These are phyloP conservation scores for Xylariomycetidae sp. DNA, from an alignment of 2,329 filamentous ascomycete genomes.

Conservation along the genomic window DNA sequence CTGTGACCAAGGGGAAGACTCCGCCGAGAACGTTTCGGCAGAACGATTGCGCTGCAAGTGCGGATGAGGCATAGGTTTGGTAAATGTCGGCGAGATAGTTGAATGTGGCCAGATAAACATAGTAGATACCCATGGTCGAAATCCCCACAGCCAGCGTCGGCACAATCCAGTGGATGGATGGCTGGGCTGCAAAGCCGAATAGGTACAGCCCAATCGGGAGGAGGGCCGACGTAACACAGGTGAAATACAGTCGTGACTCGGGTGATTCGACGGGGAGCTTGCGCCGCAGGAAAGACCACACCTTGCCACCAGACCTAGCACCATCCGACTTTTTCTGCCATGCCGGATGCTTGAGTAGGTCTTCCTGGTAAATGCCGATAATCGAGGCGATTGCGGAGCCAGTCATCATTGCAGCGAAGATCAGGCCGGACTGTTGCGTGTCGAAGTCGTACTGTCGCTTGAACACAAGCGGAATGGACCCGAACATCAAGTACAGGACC, in stretches of 20 bases:
- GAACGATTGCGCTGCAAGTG: slow-evolving; percentile 79
- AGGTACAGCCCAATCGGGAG: slow-evolving; percentile 77
- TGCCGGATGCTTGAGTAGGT: slow-evolving; percentile 44
- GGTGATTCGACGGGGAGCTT: slow-evolving; percentile 50
- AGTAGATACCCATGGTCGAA: slow-evolving; percentile 80
- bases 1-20: slow-evolving; percentile 71
- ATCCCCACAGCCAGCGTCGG: slow-evolving; percentile 65
- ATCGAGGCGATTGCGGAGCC: slow-evolving; percentile 61
- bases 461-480: slow-evolving; percentile 75
- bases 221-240: slow-evolving; percentile 67
- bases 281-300: slow-evolving; percentile 41
- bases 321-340: slow-evolving; percentile 27
- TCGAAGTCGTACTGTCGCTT: slow-evolving; percentile 60
- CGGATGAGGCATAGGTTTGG: slow-evolving; percentile 76
- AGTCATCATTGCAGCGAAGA: slow-evolving; percentile 68
- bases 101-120: slow-evolving; percentile 81
- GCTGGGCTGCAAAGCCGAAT: slow-evolving; percentile 66
- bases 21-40: slow-evolving; percentile 81
- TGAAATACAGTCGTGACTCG: slow-evolving; percentile 77
- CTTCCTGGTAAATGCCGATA: slow-evolving; percentile 64
- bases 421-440: slow-evolving; percentile 59
- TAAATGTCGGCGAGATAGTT: slow-evolving; percentile 92
- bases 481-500: slow-evolving; percentile 78
- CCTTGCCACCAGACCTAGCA: slow-evolving; percentile 26
- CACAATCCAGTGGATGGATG: slow-evolving; percentile 63